Percentiles rank a stretch among this genome's conserved stretches.
These are phyloP conservation scores for Spergularia azorica DNA, from an alignment of 179 eudicot species.

Conservation along the genomic window DNA sequence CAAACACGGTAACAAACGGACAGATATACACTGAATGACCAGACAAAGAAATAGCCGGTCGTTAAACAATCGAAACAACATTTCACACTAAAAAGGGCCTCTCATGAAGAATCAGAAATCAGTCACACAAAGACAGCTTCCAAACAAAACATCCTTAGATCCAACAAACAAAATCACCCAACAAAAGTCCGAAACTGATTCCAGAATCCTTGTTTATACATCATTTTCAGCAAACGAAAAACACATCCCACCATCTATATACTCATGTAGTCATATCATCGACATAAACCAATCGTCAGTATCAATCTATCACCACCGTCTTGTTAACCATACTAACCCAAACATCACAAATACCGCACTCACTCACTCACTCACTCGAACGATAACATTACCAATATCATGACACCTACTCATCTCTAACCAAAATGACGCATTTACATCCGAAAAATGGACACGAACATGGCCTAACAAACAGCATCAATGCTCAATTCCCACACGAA, in stretches of 20 bases:
- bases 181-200: background rate
- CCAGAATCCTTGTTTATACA: no score
- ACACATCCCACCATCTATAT: background rate
- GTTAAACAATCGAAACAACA: background rate
- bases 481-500: background rate
- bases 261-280: background rate
- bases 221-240: background rate
- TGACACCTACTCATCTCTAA: no score
- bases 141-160: background rate
- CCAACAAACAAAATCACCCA: background rate
- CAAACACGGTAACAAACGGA: background rate
- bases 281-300: no score
- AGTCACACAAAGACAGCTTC: background rate
- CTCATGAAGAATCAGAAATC: background rate
- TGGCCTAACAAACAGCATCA: no score
- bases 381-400: no score
- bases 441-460: background rate
- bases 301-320: background rate
- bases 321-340: background rate
- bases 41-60: background rate
- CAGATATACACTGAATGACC: background rate
- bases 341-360: background rate
- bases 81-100: background rate
- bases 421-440: background rate
- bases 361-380: no score